These are phyloP conservation scores for Colletotrichum sp. DNA, from an alignment of 2,329 filamentous ascomycete species.

Conservation along the genomic window DNA sequence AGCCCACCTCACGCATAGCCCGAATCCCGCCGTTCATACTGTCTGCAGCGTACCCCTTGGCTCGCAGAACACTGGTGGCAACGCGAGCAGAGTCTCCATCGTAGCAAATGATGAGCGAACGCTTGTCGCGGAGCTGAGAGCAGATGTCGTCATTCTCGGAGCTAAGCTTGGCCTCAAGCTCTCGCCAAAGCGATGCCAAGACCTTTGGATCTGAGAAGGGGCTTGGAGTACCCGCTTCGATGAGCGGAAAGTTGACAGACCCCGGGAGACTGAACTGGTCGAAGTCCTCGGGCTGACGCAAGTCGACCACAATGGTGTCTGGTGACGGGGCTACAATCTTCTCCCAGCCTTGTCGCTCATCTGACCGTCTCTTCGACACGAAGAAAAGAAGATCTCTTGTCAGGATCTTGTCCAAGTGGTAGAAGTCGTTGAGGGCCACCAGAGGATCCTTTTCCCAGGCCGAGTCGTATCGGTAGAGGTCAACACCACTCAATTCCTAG, in stretches of 20 bases:
- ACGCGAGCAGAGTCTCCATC: conserved; percentile 59
- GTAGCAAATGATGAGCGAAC: conserved; percentile 56
- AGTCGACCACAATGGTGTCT: conserved; percentile 45
- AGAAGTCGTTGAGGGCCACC: conserved; percentile 35
- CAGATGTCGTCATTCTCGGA: conserved; percentile 21
- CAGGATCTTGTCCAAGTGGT: not conserved
- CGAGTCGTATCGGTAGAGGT: conserved; percentile 60
- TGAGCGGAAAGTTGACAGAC: conserved; percentile 49
- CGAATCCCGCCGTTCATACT: conserved; percentile 47
- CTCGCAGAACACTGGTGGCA: conserved; percentile 57
- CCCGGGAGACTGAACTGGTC: conserved; percentile 45
- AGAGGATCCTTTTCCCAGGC: conserved; percentile 54
- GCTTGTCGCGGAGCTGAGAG: conserved; percentile 29
- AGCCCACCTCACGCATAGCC: not conserved
- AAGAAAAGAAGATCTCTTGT: not conserved
- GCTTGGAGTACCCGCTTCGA: conserved; percentile 36
- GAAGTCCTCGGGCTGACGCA: conserved; percentile 48
- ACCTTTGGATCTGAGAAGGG: conserved; percentile 52
- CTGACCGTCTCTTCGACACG: not conserved
- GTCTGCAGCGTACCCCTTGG: conserved; percentile 51
- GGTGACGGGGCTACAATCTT: conserved; percentile 14
- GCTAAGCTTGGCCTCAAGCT: conserved; percentile 48
- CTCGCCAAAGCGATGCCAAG: conserved; percentile 51
- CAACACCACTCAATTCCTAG: conserved; percentile 51
- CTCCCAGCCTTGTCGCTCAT: not conserved